Percentiles rank a stretch among this genome's conserved stretches.
Evolutionary conservation across 805 yeast species (phyloP).

Genomic region (Torulaspora quercuum): DNA sequence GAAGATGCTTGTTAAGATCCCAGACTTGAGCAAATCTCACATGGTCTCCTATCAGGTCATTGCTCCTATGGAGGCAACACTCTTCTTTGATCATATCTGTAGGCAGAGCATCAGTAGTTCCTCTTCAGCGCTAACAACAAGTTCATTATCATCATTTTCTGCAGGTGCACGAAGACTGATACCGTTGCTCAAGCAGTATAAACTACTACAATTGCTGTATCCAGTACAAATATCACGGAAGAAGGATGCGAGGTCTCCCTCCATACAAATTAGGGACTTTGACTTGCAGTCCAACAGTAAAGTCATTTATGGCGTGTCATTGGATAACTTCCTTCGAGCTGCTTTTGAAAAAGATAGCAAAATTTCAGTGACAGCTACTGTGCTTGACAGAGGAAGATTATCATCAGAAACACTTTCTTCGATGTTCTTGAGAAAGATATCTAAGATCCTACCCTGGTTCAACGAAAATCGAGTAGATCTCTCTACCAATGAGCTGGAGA

Average conservation of each 20-base stretch:
- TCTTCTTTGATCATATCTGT: constrained; percentile 5
- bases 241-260: constrained; percentile 1
- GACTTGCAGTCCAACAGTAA: constrained; percentile 17
- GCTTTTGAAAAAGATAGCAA: constrained; percentile 4
- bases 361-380: constrained; percentile 10
- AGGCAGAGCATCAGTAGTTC: neutral
- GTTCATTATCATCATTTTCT: constrained; percentile 3
- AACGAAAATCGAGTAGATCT: constrained; percentile 13
- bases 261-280: constrained; percentile 17
- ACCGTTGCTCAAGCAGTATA: constrained; percentile 16
- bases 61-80: neutral
- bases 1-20: constrained; percentile 6
- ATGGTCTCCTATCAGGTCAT: neutral
- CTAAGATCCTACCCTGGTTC: constrained; percentile 23
- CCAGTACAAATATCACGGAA: constrained; percentile 12
- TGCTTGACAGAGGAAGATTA: constrained; percentile 8
- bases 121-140: neutral
- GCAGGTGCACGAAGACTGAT: constrained; percentile 8
- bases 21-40: constrained; percentile 1
- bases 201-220: constrained; percentile 18
- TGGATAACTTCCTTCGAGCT: constrained; percentile 17
- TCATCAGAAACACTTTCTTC: constrained; percentile 10
- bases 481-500: constrained; percentile 1
- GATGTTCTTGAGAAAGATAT: constrained; percentile 13
- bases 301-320: constrained; percentile 13